Evolutionary conservation across 495 filamentous ascomycete species (phyloP), one percentile per base, ranked within the genome.

Genomic region (Xylaria acuta): DNA sequence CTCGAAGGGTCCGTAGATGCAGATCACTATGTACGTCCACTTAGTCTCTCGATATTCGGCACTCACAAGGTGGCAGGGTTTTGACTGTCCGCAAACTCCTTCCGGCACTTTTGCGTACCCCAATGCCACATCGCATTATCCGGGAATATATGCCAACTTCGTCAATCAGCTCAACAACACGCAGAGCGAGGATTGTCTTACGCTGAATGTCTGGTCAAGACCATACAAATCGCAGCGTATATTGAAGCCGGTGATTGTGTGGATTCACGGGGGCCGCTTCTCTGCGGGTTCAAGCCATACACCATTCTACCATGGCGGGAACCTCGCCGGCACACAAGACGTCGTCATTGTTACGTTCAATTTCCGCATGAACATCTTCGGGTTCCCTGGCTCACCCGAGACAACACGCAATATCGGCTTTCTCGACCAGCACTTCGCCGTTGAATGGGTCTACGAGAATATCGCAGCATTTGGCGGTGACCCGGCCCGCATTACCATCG

Each of bases 401-500:
- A 63, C 64, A 3, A 32, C 59, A 1, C 75, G 75, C 67, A 94
- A 94, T 70, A 83, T 88, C 7, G 92, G 87, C 1, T 82, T 93
- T 20, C 82, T 85, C 49, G 92, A 93, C 75, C 90, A 92, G 71
- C 84, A 88, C 1, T 75, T 89, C 20, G 92, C 89, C 8, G 78
- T 93, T 47, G 84, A 87, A 34, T 90, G 87, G 84, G 78, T 90
- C 0, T 80, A 82, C 4, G 81, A 85, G 56, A 90, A 92, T 76
- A 88, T 91, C 38, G 38, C 34, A 8, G 36, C 60, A 5, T 64
- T 64, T 18, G 60, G 60, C n/a, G 60, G 60, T 8, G 60, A 64
- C 38, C 60, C 60, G 20, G 60, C 0, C 11, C 60, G 60, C 38
- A 64, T 64, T 30, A 64, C 60, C 9, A 41, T 64, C 22, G 16